Base-by-base conservation (phyloP, 2,329 filamentous ascomycete genomes). In the Dryadomyces quercus-mongolicae region DNA sequence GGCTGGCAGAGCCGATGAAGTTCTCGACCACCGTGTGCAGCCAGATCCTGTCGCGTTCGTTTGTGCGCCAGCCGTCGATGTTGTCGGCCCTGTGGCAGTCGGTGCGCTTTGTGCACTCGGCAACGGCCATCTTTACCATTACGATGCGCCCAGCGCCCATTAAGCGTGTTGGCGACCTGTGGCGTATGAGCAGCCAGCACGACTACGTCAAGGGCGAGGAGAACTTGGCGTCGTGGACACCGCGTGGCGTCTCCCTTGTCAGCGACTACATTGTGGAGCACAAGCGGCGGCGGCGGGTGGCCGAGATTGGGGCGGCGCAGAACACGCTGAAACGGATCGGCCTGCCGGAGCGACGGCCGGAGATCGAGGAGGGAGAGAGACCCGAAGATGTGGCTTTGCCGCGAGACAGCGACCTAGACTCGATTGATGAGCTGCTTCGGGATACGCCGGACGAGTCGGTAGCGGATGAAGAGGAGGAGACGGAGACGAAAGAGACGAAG, bases 171-270 rank as follows among this genome's bases (percentile, higher is more conserved):
- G 89, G 89, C 3, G 93, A 98, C 66, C 75, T 98, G 13, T 98
- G 93, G 93, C 82, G 93, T 54, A 89, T 97, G 82, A 94, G 90
- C 67, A 97, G 91, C 16, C 85, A 88, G 56, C 86, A 95, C 63
- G 89, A 95, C 66, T 97, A 96, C 65, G 88, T 98, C 62, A 96
- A 95, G 67, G 93, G 93, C 54, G 91, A 98, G 69, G 93, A 98
- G 67, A 78, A 84, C 50, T 74, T 98, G 43, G 82, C 76, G 2
- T 82, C 83, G 55, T 98, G 93, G 93, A 82, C 84, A 8, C 92
- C 93, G 2, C 81, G 93, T 45, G 90, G 93, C 40, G 87, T 97
- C 2, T 94, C 89, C 0, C 72, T 98, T 0, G 85, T 98, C n/a
- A 82, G 84, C 55, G 93, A 98, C 68, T 95, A 85, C 63, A 85